Evolutionary conservation across 768 basidiomycete genomes (phyloP).

Genomic region (Tylopilus felleus): DNA sequence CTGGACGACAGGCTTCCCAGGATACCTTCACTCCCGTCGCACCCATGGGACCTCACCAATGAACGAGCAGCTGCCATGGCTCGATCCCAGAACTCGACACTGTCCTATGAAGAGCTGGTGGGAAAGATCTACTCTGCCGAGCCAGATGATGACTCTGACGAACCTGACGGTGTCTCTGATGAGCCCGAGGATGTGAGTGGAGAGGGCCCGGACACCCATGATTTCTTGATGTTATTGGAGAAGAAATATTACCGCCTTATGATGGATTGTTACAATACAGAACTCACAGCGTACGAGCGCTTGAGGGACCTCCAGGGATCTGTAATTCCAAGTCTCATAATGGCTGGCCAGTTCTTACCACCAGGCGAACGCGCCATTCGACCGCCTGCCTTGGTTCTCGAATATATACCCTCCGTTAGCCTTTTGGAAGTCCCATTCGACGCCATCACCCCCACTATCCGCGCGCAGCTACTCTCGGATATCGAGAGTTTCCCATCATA

Average conservation of each 20-base stretch:
- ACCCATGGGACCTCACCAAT: neutral
- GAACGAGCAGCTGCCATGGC: conserved; percentile 1
- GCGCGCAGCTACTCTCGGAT: neutral
- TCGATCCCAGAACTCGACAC: neutral
- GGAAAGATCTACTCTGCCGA: neutral
- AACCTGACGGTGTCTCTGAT: neutral
- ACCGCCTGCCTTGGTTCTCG: neutral
- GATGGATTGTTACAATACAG: neutral
- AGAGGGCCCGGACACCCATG: neutral
- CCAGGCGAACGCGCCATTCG: conserved; percentile 3
- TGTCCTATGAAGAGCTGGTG: neutral
- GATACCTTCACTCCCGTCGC: neutral
- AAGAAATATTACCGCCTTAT: neutral
- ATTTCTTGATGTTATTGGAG: neutral
- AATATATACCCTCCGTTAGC: conserved; percentile 5
- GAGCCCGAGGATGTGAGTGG: neutral
- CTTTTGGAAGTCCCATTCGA: neutral
- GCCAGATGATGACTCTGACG: too few relatives aligned
- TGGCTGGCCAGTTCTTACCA: neutral
- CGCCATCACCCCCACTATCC: neutral
- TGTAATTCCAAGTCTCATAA: neutral
- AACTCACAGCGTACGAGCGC: neutral
- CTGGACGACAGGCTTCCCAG: neutral
- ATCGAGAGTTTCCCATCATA: neutral
- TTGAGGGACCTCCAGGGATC: conserved; percentile 3